Base-by-base conservation (phyloP, 2,329 filamentous ascomycete genomes). In the Sporothrix euskadiensis region DNA sequence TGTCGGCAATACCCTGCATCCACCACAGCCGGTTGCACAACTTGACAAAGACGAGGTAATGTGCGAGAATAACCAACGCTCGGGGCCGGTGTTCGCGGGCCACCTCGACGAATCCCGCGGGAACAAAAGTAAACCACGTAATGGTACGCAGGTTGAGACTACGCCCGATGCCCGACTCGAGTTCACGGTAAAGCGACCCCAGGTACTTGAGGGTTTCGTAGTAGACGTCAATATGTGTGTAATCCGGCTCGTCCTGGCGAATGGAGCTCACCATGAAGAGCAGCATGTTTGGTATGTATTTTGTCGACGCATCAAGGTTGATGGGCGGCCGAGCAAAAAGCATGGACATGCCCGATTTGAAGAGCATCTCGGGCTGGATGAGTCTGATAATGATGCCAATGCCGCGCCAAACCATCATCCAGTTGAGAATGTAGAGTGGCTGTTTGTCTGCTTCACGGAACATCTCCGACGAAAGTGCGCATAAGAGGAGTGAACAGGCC, bases 321-420 rank as follows among this genome's bases (percentile, higher is more conserved):
- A 88, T 82, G 3, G 81, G 78, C 1, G 87, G 87, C 0, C 87
- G 82, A 73, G 82, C 83, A 76, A 89, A 87, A 12, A 89, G 80
- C 5, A 80, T 77, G 1, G 82, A 80, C 72, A 88, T 77, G 19
- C 86, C 87, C 0, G 85, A 83, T 2, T 82, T 78, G 66, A 80
- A 76, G 2, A 83, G 76, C 0, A 74, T 76, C 9, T 78, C 74
- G 0, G 79, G 78, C 1, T 78, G 76, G 54, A 83, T 81, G 14
- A 85, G 74, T 0, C 84, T 79, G 54, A 88, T 80, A 41, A 88
- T 85, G 19, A 86, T 78, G 41, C 85, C 82, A 35, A 85, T 88
- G 10, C 87, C 87, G 10, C 83, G 81, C 86, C 87, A 89, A 14
- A 89, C 81, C 3, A 84, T 76, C 79, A 88, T 85, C 87, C 87